These are phyloP conservation scores for Mesembryanthemum crystallinum DNA, from an alignment of 148 eudicot genomes.

Conservation along the genomic window DNA sequence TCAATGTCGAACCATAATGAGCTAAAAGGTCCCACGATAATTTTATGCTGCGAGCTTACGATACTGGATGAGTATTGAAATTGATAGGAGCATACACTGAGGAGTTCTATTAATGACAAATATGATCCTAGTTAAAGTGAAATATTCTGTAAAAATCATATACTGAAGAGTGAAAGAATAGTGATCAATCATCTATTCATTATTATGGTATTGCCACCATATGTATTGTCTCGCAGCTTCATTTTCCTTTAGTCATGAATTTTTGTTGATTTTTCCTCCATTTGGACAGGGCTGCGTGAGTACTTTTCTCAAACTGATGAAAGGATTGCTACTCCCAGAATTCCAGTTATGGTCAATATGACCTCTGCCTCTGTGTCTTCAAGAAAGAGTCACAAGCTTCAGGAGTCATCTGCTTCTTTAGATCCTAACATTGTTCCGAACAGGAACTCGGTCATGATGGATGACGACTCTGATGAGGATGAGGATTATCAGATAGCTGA, in stretches of 20 bases:
- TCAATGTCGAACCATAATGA: neutral
- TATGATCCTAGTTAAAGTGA: neutral
- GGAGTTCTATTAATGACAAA: neutral
- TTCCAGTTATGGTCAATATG: constrained; percentile 98
- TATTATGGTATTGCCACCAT: neutral
- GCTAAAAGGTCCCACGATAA: neutral
- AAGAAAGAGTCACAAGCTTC: constrained; percentile 59
- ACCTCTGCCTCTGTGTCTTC: constrained; percentile 66
- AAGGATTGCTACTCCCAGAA: constrained; percentile 76
- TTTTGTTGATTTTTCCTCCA: constrained; percentile 8
- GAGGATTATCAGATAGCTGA: constrained; percentile 84
- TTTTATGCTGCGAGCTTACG: neutral
- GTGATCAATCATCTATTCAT: neutral
- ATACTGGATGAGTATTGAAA: constrained; percentile 1
- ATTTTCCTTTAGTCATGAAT: neutral
- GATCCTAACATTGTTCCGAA: constrained; percentile 63
- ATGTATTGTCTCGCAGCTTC: neutral
- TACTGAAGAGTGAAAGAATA: neutral
- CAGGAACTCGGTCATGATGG: constrained; percentile 68
- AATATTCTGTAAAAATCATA: constrained; percentile 1
- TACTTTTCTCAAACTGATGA: constrained; percentile 93
- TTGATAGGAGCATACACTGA: neutral
- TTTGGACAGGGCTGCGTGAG: constrained; percentile 76
- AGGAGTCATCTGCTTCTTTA: constrained; percentile 43
- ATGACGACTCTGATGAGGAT: constrained; percentile 94